These are phyloP conservation scores for Pichia sp. DNA, from an alignment of 1,139 yeast species.

Conservation along the genomic window DNA sequence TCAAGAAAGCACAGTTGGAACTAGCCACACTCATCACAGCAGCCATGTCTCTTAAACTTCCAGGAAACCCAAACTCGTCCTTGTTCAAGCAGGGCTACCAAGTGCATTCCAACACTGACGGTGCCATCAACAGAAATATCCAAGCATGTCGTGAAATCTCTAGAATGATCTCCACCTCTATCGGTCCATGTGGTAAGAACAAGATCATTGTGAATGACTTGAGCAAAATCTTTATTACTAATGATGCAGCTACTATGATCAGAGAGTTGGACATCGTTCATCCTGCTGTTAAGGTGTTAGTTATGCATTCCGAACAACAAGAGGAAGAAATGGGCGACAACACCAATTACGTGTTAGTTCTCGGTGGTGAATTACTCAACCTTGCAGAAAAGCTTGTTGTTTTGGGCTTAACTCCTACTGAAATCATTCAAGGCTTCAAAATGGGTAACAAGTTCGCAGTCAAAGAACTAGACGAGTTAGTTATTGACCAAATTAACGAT, in stretches of 20 bases:
- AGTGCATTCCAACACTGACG: slow-evolving; percentile 82
- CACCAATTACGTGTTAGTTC: slow-evolving; percentile 59
- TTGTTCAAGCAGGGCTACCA: slow-evolving; percentile 96
- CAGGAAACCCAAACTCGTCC: slow-evolving; percentile 90
- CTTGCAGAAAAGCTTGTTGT: slow-evolving; percentile 76
- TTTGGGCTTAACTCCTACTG: slow-evolving; percentile 86
- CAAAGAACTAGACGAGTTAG: slow-evolving; percentile 58
- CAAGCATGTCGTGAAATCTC: slow-evolving; percentile 94
- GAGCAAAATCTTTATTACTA: slow-evolving; percentile 82
- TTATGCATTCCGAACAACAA: slow-evolving; percentile 96
- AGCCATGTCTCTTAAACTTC: slow-evolving; percentile 82
- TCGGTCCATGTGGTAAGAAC: slow-evolving; percentile 97
- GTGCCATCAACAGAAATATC: slow-evolving; percentile 87
- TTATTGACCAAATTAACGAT: slow-evolving; percentile 56
- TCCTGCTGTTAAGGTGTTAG: slow-evolving; percentile 93
- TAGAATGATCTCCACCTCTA: slow-evolving; percentile 83
- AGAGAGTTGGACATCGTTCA: slow-evolving; percentile 91
- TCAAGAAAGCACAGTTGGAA: too few relatives aligned
- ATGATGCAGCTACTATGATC: slow-evolving; percentile 95
- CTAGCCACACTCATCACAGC: too few relatives aligned
- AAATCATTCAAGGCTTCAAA: slow-evolving; percentile 83
- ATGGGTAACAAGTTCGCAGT: slow-evolving; percentile 72
- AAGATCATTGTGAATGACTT: slow-evolving; percentile 84
- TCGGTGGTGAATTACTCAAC: slow-evolving; percentile 89
- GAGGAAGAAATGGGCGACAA: slow-evolving; percentile 86